Evolutionary conservation across 2,329 filamentous ascomycete genomes (phyloP), one percentile per base, ranked within the genome.

Genomic region (Zymoseptoria crescenta): DNA sequence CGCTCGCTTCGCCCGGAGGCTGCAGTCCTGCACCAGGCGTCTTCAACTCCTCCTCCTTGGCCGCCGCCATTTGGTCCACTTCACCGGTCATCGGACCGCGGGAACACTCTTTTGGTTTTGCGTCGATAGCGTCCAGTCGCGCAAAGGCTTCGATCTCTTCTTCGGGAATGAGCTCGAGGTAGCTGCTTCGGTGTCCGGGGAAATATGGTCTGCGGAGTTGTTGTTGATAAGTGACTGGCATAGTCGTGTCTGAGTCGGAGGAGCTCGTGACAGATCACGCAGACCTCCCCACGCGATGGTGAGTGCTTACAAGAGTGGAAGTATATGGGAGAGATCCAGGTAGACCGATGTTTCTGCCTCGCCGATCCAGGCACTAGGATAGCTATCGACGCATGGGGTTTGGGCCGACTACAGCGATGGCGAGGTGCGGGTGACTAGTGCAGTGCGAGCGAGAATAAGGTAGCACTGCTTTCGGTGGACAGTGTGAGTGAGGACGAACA

Each of bases 11-110:
- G 50, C 55, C 49, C 49, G 56, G 57, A 21, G 56, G 60, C 19
- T 57, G 58, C 41, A 60, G 63, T 28, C 57, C 59, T 1, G 56
- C 56, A 13, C 57, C 50, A 6, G 56, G 62, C 24, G 62, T 60
- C 61, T 66, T 68, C 13, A 65, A 52, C 45, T 64, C 65, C 58
- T 70, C 68, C 52, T 70, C 69, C 49, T 67, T 65, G 8, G 65
- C 67, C 9, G 68, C 69, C 68, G 68, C 68, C 54, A 69, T 67
- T 52, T 70, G 67, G 3, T 66, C 56, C 48, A 69, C 67, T 2
- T 48, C 20, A 35, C n/a, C 45, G 3, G 59, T 54, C 20, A 53
- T 35, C 35, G 35, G 8, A 7, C 4, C 6, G 41, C 6, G 49
- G 13, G 30, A n/a, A 49, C 55, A 54, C 19, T 60, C 60, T 52